Percentiles rank a stretch among this genome's conserved stretches.
phyloP scores from a whole-genome alignment of 495 filamentous ascomycete genomes.

The Talaromyces liani region DNA sequence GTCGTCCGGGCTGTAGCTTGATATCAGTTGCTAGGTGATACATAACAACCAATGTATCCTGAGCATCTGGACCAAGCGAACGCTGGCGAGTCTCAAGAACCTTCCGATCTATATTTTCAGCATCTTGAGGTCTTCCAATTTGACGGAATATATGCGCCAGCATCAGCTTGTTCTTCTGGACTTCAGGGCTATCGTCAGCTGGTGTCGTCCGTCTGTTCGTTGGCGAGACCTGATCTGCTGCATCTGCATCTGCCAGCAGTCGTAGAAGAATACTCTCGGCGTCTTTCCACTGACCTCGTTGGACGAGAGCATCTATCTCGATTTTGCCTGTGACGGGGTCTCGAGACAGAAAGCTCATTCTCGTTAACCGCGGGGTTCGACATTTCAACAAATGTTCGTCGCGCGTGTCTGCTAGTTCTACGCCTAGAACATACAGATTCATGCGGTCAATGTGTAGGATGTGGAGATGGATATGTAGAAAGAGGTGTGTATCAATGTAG shows the following conservation, averaged over 20 bases:
- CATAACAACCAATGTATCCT: conserved; percentile 11
- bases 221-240: not conserved
- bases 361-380: conserved; percentile 1
- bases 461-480: not conserved
- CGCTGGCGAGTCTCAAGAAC: conserved; percentile 1
- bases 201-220: not conserved
- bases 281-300: conserved; percentile 2
- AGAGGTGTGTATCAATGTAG: not conserved
- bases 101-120: not conserved
- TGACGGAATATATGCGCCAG: conserved; percentile 7
- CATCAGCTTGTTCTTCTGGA: conserved; percentile 6
- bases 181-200: conserved; percentile 1
- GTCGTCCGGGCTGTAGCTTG: conserved; percentile 8
- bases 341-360: conserved; percentile 10
- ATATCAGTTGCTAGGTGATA: conserved; percentile 3
- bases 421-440: not conserved
- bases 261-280: conserved; percentile 6
- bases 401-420: not conserved
- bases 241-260: not conserved
- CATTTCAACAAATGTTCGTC: conserved; percentile 7
- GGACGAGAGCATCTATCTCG: conserved; percentile 8
- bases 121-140: conserved; percentile 1
- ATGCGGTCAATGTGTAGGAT: not conserved
- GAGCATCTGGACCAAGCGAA: not conserved
- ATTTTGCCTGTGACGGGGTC: conserved; percentile 1